These are phyloP conservation scores for Aspergillus proliferans DNA, from an alignment of 2,329 filamentous ascomycete species.

Conservation along the genomic window DNA sequence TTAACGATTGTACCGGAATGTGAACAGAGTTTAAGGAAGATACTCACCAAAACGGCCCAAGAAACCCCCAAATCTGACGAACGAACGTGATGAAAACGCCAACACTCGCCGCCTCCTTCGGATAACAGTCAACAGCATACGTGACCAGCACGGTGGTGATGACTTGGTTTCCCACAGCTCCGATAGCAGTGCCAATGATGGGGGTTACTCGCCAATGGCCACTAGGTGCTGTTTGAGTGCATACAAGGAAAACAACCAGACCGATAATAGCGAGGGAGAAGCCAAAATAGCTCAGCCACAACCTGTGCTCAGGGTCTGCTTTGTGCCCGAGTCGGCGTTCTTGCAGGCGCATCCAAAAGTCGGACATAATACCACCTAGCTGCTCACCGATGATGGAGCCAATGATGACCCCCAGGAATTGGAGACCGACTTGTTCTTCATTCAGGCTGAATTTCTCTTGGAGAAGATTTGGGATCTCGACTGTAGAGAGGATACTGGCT, in stretches of 20 bases:
- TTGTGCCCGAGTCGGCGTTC: slow-evolving; percentile 29
- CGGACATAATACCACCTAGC: slow-evolving; percentile 51
- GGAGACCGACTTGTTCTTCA: slow-evolving; percentile 53
- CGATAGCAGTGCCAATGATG: slow-evolving; percentile 50
- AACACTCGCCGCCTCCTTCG: slow-evolving; percentile 50
- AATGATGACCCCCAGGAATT: slow-evolving; percentile 54
- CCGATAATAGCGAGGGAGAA: slow-evolving; percentile 49
- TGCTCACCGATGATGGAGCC: slow-evolving; percentile 57
- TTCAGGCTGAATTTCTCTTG: slow-evolving; percentile 52
- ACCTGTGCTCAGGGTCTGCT: slow-evolving; percentile 48
- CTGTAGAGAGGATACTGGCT: slow-evolving; percentile 48
- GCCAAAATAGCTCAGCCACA: slow-evolving; percentile 55
- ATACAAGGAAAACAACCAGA: slow-evolving; percentile 52
- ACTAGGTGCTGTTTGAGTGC: slow-evolving; percentile 41
- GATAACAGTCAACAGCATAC: slow-evolving; percentile 55
- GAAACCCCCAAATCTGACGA: slow-evolving; percentile 37
- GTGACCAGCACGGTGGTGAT: slow-evolving; percentile 58
- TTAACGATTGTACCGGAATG: slow-evolving; percentile 10
- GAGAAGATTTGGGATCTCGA: slow-evolving; percentile 57
- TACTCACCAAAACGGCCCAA: slow-evolving; percentile 34
- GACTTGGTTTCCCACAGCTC: slow-evolving; percentile 54
- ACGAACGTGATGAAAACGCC: slow-evolving; percentile 58
- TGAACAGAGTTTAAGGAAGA: background rate
- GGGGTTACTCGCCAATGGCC: slow-evolving; percentile 52
- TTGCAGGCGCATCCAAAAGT: slow-evolving; percentile 50